These are phyloP conservation scores for Hyphodiscus sp. DNA, from an alignment of 2,329 filamentous ascomycete genomes.

Conservation along the genomic window DNA sequence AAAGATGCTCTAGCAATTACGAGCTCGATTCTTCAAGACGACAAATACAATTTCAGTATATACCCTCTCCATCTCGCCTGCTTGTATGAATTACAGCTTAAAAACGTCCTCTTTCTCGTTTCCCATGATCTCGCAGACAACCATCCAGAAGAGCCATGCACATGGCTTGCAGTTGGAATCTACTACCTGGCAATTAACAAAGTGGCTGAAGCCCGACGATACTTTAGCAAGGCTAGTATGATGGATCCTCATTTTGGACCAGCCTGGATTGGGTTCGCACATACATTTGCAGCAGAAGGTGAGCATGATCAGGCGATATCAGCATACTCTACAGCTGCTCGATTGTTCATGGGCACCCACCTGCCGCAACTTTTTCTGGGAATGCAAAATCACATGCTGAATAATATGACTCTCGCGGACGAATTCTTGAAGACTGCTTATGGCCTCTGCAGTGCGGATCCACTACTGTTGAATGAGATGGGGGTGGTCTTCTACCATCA, in stretches of 20 bases:
- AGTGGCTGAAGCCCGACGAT: slow-evolving; percentile 87
- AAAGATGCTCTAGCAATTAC: slow-evolving; percentile 80
- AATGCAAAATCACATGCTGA: slow-evolving; percentile 96
- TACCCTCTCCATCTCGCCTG: slow-evolving; percentile 90
- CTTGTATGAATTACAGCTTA: slow-evolving; percentile 78
- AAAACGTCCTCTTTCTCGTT: slow-evolving; percentile 84
- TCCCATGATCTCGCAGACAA: slow-evolving; percentile 89
- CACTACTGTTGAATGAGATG: slow-evolving; percentile 88
- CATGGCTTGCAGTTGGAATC: slow-evolving; percentile 89
- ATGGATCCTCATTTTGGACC: slow-evolving; percentile 97
- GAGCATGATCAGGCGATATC: slow-evolving; percentile 98
- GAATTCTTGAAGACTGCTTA: slow-evolving; percentile 93
- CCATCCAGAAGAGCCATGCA: slow-evolving; percentile 83
- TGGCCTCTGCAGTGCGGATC: slow-evolving; percentile 74
- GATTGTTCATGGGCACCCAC: slow-evolving; percentile 94
- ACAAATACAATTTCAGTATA: slow-evolving; percentile 83
- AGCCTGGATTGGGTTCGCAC: slow-evolving; percentile 97
- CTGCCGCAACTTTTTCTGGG: slow-evolving; percentile 92
- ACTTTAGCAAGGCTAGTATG: slow-evolving; percentile 95
- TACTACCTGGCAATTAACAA: slow-evolving; percentile 90
- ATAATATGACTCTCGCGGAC: slow-evolving; percentile 88
- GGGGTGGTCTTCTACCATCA: slow-evolving; percentile 96
- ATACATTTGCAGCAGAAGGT: slow-evolving; percentile 95
- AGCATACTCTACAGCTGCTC: slow-evolving; percentile 90
- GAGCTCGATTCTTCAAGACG: slow-evolving; percentile 70